Evolutionary conservation across 805 yeast species (phyloP), one percentile per base, ranked within the genome.

Genomic region (Candida ponderosae): DNA sequence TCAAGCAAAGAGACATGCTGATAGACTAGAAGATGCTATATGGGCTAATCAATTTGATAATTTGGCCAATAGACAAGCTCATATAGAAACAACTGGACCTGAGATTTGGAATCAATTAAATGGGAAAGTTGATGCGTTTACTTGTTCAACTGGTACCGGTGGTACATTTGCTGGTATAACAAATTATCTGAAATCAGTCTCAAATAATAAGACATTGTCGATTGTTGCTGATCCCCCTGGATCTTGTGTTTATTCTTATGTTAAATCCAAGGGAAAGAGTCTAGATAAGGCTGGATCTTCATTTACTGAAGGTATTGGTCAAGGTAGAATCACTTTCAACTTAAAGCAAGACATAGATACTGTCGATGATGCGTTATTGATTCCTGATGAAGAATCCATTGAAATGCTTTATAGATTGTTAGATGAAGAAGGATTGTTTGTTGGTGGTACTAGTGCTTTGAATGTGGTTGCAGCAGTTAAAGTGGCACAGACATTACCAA

Each of bases 301-400:
- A 0, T 87, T 89, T 59, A 89, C 96, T 21, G 97, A 89, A 63
- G 97, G 97, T 24, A 87, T 89, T 62, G 97, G 97, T 21, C 97
- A 89, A 62, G 96, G 96, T 33, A 73, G 97, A 50, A 81, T 89
- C 50, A 89, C 96, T 6, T 81, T 74, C 44, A 89, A 89, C 59
- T 69, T 89, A 59, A 68, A 67, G 15, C 82, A 76, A 32, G 96
- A 86, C 44, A 63, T 87, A 21, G 80, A 70, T 8, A 57, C 79
- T 24, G 68, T 86, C 28, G 96, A 89, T 54, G 95, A 81, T 48
- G 94, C 96, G 1, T 60, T 84, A 34, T 71, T 74, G 46, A 76
- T 89, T 36, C 75, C 88, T 2, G 97, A 89, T 61, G 81, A 72
- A 40, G 82, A 80, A 44, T 72, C 93, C 13, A 87, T 89, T 48